These are phyloP conservation scores for Botryotinia narcissicola DNA, from an alignment of 2,329 filamentous ascomycete genomes.

Conservation along the genomic window DNA sequence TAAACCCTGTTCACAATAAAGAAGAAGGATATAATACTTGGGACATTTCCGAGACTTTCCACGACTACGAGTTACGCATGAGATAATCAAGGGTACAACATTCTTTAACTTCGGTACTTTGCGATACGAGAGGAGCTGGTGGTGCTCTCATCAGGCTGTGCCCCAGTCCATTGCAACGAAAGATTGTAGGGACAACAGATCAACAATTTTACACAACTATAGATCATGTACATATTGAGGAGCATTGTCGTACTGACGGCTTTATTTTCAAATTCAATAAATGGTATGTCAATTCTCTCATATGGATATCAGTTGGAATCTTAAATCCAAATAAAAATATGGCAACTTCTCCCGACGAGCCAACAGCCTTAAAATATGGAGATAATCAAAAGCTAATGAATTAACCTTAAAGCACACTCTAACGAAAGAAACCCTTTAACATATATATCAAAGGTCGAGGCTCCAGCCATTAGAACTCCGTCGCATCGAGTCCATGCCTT, in stretches of 20 bases:
- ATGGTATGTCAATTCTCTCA: background rate
- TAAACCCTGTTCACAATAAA: background rate
- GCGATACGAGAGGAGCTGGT: background rate
- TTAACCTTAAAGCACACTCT: conserved; percentile 58
- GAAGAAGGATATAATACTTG: background rate
- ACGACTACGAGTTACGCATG: background rate
- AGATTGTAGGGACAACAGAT: conserved; percentile 7
- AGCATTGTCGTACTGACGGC: conserved; percentile 30
- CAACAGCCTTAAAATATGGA: conserved; percentile 12
- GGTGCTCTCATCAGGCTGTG: conserved; percentile 7
- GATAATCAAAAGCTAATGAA: conserved; percentile 14
- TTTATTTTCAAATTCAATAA: conserved; percentile 27
- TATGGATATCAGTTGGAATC: background rate
- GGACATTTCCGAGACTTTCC: background rate
- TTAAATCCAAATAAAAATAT: background rate
- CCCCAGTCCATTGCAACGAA: conserved; percentile 8
- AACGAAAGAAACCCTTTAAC: conserved; percentile 72
- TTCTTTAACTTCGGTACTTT: background rate
- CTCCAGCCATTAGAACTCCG: conserved; percentile 73
- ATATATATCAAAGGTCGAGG: conserved; percentile 69
- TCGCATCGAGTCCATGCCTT: conserved; percentile 76
- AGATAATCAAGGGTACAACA: background rate
- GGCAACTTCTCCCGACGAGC: conserved; percentile 1
- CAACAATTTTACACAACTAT: conserved; percentile 6
- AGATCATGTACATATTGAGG: conserved; percentile 32